These are phyloP conservation scores for Fusarium graminum DNA, from an alignment of 2,329 filamentous ascomycete species.

Conservation along the genomic window DNA sequence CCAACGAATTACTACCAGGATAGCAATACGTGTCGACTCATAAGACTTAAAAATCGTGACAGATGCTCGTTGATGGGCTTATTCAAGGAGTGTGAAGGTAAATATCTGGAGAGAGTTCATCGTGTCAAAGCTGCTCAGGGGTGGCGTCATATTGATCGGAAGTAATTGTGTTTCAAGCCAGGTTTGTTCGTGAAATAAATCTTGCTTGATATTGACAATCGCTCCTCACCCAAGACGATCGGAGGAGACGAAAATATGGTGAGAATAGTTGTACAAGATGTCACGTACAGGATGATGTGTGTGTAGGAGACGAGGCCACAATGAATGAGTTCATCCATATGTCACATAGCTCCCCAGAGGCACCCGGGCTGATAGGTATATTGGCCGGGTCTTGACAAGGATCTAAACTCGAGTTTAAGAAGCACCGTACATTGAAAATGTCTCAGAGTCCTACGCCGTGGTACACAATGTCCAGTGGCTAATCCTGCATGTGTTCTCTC, in stretches of 20 bases:
- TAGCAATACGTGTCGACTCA: no score
- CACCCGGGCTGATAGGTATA: background rate
- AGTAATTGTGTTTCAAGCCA: no score
- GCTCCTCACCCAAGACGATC: background rate
- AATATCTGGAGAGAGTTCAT: background rate
- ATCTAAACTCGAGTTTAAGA: no score
- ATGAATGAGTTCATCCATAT: background rate
- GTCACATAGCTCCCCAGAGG: background rate
- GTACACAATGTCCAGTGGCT: background rate
- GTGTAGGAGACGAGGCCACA: background rate
- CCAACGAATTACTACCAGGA: no score
- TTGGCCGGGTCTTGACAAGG: background rate
- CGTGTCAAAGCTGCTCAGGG: no score
- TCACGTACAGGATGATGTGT: background rate
- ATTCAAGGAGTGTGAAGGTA: rapidly evolving
- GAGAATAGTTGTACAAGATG: background rate
- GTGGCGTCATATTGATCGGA: no score
- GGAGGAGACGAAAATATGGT: background rate
- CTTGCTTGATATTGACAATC: no score
- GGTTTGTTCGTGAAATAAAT: no score
- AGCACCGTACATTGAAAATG: no score
- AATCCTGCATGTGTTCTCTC: background rate
- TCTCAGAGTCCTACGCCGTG: no score
- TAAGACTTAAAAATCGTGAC: rapidly evolving
- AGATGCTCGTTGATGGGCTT: background rate